Base-by-base conservation (phyloP, 177 flowering plant species). In the Vitis hybrid region DNA sequence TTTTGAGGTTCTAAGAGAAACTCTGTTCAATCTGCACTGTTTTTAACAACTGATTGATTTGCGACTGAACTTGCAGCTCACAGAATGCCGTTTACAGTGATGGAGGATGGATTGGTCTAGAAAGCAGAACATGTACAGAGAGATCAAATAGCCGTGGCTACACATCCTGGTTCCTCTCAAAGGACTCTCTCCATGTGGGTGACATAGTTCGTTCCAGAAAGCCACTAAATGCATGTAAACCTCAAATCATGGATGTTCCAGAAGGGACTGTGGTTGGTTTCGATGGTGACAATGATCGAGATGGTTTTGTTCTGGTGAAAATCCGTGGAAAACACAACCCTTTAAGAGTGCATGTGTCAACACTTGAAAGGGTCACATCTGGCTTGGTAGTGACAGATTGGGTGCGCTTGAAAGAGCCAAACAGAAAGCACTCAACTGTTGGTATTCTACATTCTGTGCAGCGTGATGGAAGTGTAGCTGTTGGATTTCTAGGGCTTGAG, bases 361-460 rank as follows among this genome's bases (percentile, higher is more conserved):
- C 86, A 18, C 64, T 94, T 11, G 98, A 94, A 73, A 86, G 98
- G 51, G 91, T 91, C 64, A 89, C 90, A 8, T 79, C 70, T 76
- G 97, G 97, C 19, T 79, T 92, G 73, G 91, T 95, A 9, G 89
- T 91, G 27, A 95, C 97, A 18, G 97, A 91, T 67, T 94, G 99
- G 97, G 89, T 94, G 21, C 83, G 90, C 24, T 69, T 86, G 64
- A 88, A 89, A 82, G 81, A 79, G 48, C 91, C 86, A 69, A 81
- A 83, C 78, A 89, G 84, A 73, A 82, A 82, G 69, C 91, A 88
- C 72, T 92, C 97, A 1, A 84, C 92, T 1, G 91, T 92, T 24
- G 98, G 98, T 1, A 83, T 91, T 64, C 87, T 94, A 18, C 97
- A 94, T 67, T 87, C 95, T 15, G 79, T 92, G 18, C 59, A 83